Conservation (phyloP, 2,329 filamentous ascomycete species). For the Aspergillus sp. region DNA sequence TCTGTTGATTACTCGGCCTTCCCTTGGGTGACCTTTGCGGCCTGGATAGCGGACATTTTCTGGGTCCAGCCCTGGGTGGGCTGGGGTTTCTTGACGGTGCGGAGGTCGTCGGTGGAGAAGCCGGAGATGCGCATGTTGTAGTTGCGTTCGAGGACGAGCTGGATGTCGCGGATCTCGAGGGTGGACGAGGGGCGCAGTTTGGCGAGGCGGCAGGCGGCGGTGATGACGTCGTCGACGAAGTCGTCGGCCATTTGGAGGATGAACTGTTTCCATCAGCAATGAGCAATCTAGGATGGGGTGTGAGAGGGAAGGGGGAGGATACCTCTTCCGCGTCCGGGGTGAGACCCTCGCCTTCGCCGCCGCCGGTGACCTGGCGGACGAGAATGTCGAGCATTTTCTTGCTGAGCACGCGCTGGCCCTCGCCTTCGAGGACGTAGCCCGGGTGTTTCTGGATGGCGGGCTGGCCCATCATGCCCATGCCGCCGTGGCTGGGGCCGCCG, state of each 20-base stretch:
- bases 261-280: too few relatives aligned
- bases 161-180: conserved; percentile 83
- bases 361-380: conserved; percentile 87
- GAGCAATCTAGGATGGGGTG: conserved; percentile 4
- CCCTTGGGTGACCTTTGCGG: conserved; percentile 69
- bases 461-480: conserved; percentile 81
- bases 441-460: conserved; percentile 80
- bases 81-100: conserved; percentile 90
- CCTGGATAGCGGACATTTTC: conserved; percentile 96
- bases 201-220: conserved; percentile 82
- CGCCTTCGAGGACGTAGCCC: conserved; percentile 82
- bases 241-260: conserved; percentile 87
- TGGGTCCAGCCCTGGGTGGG: conserved; percentile 86
- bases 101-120: conserved; percentile 89
- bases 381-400: conserved; percentile 98
- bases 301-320: conserved; percentile 31
- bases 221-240: conserved; percentile 89
- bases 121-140: conserved; percentile 93
- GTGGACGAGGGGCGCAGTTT: conserved; percentile 90
- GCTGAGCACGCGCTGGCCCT: conserved; percentile 89
- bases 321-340: conserved; percentile 96
- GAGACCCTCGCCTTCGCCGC: conserved; percentile 71
- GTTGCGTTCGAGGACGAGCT: conserved; percentile 77
- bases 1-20: conserved; percentile 39
- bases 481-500: conserved; percentile 70